These are phyloP conservation scores for Leccinum rimulosum DNA, from an alignment of 768 basidiomycete species.

Conservation along the genomic window DNA sequence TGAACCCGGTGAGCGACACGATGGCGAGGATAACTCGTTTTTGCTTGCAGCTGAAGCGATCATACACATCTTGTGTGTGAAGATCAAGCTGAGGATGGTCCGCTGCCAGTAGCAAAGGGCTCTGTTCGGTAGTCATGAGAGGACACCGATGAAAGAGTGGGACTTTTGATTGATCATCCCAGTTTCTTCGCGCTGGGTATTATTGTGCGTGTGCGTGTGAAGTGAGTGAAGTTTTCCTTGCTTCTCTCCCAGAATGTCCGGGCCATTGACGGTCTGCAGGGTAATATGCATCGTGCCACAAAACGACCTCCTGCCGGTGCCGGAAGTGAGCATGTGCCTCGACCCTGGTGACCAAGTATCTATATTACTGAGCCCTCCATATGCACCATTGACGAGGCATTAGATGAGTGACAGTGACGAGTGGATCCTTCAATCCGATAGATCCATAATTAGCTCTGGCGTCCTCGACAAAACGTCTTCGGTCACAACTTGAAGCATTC, in stretches of 20 bases:
- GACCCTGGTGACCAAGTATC: not conserved
- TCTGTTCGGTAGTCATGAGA: not conserved
- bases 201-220: not conserved
- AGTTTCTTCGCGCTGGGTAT: not conserved
- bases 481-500: no score
- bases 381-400: not conserved
- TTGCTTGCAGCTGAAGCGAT: constrained; percentile 50
- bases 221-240: not conserved
- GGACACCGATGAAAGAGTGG: not conserved
- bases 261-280: not conserved
- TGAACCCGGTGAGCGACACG: constrained; percentile 58
- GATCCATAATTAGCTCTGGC: not conserved
- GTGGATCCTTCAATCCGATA: not conserved
- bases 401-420: not conserved
- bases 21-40: constrained; percentile 56
- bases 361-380: not conserved
- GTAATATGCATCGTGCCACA: not conserved
- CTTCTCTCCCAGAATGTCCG: no score
- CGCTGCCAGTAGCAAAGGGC: not conserved
- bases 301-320: not conserved
- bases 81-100: not conserved
- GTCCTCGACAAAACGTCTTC: no score
- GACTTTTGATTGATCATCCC: not conserved
- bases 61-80: constrained; percentile 42
- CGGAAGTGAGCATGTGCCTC: not conserved